Conservation (phyloP, 768 basidiomycete genomes). For the Lactarius hatsudake region DNA sequence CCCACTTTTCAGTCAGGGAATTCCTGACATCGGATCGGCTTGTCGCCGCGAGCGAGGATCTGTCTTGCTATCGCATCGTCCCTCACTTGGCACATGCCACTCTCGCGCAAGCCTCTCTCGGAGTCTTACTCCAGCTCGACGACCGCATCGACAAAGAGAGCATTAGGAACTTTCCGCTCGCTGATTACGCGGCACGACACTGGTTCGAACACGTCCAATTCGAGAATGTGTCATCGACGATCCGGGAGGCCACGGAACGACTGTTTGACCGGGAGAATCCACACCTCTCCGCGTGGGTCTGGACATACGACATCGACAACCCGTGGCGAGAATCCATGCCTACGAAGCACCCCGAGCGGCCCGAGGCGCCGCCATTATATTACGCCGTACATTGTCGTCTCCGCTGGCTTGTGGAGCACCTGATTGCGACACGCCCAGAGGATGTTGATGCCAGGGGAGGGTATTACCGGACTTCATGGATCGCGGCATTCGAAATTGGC, state of each 20-base stretch:
- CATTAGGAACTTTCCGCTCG: not conserved
- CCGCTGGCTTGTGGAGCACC: not conserved
- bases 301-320: not conserved
- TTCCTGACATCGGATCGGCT: constrained; percentile 9
- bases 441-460: not conserved
- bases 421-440: not conserved
- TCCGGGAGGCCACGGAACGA: not conserved
- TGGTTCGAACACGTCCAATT: not conserved
- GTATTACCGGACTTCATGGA: not conserved
- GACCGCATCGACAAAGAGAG: not conserved
- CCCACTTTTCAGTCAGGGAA: constrained; percentile 13
- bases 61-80: not conserved
- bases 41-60: not conserved
- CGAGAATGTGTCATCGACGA: not conserved
- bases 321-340: not conserved
- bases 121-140: not conserved
- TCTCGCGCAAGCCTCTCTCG: constrained; percentile 1
- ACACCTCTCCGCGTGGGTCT: not conserved
- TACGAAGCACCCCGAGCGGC: not conserved
- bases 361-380: not conserved
- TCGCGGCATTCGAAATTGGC: not conserved
- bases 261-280: not conserved
- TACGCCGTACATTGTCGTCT: not conserved
- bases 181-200: not conserved
- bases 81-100: not conserved